Percentiles rank a stretch among this genome's conserved stretches.
Evolutionary conservation across 805 yeast genomes (phyloP).

Genomic region (Ogataea methanolica): DNA sequence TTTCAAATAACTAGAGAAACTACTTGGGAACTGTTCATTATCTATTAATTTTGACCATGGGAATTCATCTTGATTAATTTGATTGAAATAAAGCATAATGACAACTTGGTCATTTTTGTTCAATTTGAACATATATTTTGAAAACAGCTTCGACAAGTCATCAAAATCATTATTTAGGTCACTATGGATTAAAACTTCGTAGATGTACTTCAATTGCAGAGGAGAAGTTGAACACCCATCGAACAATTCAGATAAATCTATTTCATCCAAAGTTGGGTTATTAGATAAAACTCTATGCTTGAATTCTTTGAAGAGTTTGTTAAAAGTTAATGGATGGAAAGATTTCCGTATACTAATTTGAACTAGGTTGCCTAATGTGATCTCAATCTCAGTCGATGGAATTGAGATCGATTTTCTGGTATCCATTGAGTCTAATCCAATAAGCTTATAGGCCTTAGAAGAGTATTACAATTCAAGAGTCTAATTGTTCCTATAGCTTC

Average conservation of each 20-base stretch:
- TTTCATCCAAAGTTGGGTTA: background rate
- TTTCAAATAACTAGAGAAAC: constrained; percentile 12
- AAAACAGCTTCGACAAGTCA: constrained; percentile 20
- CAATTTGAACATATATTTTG: constrained; percentile 10
- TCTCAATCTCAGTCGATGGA: constrained; percentile 16
- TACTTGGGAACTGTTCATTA: constrained; percentile 11
- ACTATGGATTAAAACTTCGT: constrained; percentile 22
- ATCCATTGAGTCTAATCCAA: background rate
- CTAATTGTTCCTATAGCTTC: no score
- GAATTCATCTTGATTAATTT: constrained; percentile 13
- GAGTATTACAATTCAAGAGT: no score
- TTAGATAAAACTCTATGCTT: constrained; percentile 13
- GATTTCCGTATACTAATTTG: constrained; percentile 17
- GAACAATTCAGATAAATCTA: constrained; percentile 19
- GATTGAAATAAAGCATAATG: constrained; percentile 25
- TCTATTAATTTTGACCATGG: constrained; percentile 19
- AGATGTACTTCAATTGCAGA: constrained; percentile 24
- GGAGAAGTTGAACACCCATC: constrained; percentile 12
- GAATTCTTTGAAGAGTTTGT: constrained; percentile 25
- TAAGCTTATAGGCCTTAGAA: no score
- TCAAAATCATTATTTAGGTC: constrained; percentile 23
- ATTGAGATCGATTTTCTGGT: constrained; percentile 13
- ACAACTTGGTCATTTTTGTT: constrained; percentile 18
- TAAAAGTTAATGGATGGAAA: constrained; percentile 24
- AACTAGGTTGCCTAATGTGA: constrained; percentile 19